Evolutionary conservation across 106 monocot species (phyloP).

Genomic region (Apostasia shenzhenica): DNA sequence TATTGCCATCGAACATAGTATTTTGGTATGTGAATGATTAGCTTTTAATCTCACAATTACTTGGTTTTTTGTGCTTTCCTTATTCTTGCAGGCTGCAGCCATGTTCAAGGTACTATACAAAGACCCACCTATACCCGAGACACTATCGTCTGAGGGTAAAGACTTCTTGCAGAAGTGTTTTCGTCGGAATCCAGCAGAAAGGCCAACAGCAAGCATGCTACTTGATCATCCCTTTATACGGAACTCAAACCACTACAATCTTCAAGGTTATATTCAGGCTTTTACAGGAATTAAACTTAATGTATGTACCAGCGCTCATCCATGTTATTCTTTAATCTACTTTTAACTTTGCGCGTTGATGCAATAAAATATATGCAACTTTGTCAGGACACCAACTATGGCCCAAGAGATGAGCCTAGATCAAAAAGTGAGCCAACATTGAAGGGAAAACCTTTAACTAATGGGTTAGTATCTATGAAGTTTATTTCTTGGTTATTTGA

Average conservation of each 20-base stretch:
- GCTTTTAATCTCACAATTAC: too few species aligned
- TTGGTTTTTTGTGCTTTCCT: neutral
- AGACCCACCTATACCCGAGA: constrained; percentile 66
- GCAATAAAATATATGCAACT: neutral
- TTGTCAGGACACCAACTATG: constrained; percentile 34
- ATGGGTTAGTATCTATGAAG: constrained; percentile 25
- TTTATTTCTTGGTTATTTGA: neutral
- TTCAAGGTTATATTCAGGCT: constrained; percentile 46
- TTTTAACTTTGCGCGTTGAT: neutral
- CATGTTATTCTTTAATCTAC: neutral
- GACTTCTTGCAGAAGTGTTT: constrained; percentile 71
- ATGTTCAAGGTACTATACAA: constrained; percentile 84
- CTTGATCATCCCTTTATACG: constrained; percentile 77
- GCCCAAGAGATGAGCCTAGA: constrained; percentile 17
- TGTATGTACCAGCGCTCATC: constrained; percentile 19
- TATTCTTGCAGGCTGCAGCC: constrained; percentile 55
- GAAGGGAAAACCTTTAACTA: constrained; percentile 20
- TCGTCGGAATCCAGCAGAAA: constrained; percentile 69
- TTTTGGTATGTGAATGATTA: too few species aligned
- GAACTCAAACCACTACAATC: constrained; percentile 35
- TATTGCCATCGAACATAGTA: too few species aligned
- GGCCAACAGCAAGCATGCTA: constrained; percentile 61
- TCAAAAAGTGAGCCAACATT: constrained; percentile 14
- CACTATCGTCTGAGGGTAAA: constrained; percentile 73
- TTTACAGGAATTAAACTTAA: constrained; percentile 41